These are phyloP conservation scores for Chalciporus pseudorubinellus DNA, from an alignment of 768 basidiomycete genomes.

Conservation along the genomic window DNA sequence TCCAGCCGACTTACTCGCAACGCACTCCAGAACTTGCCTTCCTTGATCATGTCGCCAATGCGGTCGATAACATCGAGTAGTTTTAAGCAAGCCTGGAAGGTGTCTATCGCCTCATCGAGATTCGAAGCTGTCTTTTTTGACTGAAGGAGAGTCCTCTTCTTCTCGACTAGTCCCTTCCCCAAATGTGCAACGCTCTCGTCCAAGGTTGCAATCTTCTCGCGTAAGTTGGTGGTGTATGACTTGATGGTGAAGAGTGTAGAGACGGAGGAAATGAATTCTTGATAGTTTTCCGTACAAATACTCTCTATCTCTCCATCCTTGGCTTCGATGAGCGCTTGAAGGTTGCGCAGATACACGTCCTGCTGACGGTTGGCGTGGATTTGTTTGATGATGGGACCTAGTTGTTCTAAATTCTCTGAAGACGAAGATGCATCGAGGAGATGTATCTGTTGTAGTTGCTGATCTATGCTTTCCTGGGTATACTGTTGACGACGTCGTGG, in stretches of 20 bases:
- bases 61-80: conserved; percentile 91
- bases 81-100: conserved; percentile 87
- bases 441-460: conserved; percentile 89
- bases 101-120: conserved; percentile 95
- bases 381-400: conserved; percentile 92
- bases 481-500: conserved; percentile 70
- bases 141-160: conserved; percentile 87
- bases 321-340: conserved; percentile 85
- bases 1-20: conserved; percentile 64
- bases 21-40: conserved; percentile 96
- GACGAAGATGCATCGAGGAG: conserved; percentile 83
- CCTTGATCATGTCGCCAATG: conserved; percentile 88
- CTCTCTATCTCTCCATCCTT: conserved; percentile 96
- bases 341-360: conserved; percentile 81
- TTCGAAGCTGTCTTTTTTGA: conserved; percentile 91
- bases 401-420: conserved; percentile 92
- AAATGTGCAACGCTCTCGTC: conserved; percentile 88
- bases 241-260: conserved; percentile 96
- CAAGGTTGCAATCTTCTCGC: conserved; percentile 85
- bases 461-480: conserved; percentile 82
- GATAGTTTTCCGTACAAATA: conserved; percentile 95
- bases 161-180: conserved; percentile 85
- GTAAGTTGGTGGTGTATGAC: conserved; percentile 92
- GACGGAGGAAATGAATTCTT: conserved; percentile 96
- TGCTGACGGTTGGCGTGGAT: conserved; percentile 87